Percentiles rank a stretch among this genome's conserved stretches.
Evolutionary conservation across 495 filamentous ascomycete species (phyloP).

Genomic region (Annulohypoxylon moriforme): DNA sequence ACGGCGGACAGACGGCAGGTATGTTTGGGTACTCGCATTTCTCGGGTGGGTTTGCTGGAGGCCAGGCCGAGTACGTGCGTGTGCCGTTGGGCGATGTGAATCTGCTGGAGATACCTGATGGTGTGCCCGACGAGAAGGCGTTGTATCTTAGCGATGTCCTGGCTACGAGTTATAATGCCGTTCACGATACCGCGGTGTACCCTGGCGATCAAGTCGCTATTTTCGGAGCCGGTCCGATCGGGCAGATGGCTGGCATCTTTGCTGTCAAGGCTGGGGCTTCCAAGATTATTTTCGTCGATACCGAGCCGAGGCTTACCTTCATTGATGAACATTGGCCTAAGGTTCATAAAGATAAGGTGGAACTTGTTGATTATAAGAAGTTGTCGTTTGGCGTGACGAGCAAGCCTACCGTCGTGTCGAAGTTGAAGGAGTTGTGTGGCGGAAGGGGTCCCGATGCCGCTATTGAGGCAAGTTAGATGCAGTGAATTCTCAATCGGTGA

Average conservation of each 20-base stretch:
- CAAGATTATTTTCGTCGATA: constrained; percentile 85
- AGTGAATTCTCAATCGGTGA: neutral
- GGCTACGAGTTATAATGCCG: constrained; percentile 80
- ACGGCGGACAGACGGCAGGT: constrained; percentile 76
- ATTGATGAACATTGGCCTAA: constrained; percentile 70
- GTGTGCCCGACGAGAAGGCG: constrained; percentile 87
- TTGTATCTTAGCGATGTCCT: constrained; percentile 87
- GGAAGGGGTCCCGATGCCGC: constrained; percentile 78
- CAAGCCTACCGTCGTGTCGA: constrained; percentile 71
- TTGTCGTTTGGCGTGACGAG: constrained; percentile 58
- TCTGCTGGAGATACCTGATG: constrained; percentile 80
- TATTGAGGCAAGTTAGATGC: constrained; percentile 63
- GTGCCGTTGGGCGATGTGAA: constrained; percentile 88
- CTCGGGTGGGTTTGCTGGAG: constrained; percentile 88
- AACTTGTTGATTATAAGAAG: constrained; percentile 60
- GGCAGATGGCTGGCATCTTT: constrained; percentile 83
- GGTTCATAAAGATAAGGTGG: constrained; percentile 53
- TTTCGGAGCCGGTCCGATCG: constrained; percentile 83
- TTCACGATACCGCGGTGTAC: constrained; percentile 85
- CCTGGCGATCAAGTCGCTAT: constrained; percentile 83
- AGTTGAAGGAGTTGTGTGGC: constrained; percentile 77
- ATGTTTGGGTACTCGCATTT: constrained; percentile 82
- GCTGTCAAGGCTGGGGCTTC: constrained; percentile 75
- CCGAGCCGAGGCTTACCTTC: constrained; percentile 78
- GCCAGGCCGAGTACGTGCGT: constrained; percentile 88